Base-by-base conservation (phyloP, 306 rosid genomes). In the Trifolium dubium region DNA sequence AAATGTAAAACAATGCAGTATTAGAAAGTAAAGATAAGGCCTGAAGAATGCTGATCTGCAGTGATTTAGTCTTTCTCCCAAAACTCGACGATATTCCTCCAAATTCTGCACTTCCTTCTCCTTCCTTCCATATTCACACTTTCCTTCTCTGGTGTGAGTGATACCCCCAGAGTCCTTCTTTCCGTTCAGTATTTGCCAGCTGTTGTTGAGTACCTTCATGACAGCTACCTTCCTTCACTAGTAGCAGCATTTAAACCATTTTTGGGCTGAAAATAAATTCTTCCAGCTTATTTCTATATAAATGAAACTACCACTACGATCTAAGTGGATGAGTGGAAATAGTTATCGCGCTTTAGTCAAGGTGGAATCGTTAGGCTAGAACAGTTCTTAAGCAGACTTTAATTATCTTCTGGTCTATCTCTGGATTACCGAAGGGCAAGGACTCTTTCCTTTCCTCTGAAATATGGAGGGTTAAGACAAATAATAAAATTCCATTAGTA, bases 211-310 rank as follows among this genome's bases (percentile, higher is more conserved):
- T 23, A 23, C 23, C 23, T 23, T 23, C 23, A 23, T 23, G 23
- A 23, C 23, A 23, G 23, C 23, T 0, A 23, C 0, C 23, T 23
- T 23, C 0, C 23, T 23, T 23, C 46, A 55, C 29, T 17, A 47
- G 19, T 12, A 47, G 49, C 29, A n/a, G 55, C 14, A 40, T 80
- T 72, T 19, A 58, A 66, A 60, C 63, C 63, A 50, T 32, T 53
- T 15, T 55, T 12, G 10, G 63, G 11, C 10, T 66, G 78, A 53
- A 47, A 73, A 12, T 17, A 32, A 54, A 31, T 40, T 40, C 41
- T 61, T 50, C 72, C 58, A 5, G 34, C 71, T 46, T 28, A 34
- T 67, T 56, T 73, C 19, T 73, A 39, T 43, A 46, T 60, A 39
- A 59, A 49, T 40, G 49, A 65, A 29, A 32, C 71, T 44, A n/a